Base-by-base conservation (phyloP, 352 stramenopile genomes). In the Pythium chondricola region DNA sequence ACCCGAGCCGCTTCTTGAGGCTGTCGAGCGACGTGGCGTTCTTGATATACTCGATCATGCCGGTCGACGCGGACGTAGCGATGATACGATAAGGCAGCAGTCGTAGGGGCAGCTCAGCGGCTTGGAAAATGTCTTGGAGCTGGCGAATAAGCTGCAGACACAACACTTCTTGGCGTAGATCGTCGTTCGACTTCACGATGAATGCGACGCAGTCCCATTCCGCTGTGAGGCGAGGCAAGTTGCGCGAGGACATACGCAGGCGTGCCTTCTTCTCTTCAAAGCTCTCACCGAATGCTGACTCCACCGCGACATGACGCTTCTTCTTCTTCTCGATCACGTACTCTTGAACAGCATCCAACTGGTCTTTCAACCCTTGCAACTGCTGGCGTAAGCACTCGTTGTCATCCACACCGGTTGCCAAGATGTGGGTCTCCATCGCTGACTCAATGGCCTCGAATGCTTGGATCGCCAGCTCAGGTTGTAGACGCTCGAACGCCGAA, bases 121-220 rank as follows among this genome's bases (percentile, higher is more conserved):
- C 94, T 36, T 95, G 67, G 57, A 98, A 99, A 50, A 98, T 98
- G 62, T 98, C 92, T 41, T 96, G 76, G 26, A 97, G 93, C 32
- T 98, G 79, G 26, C 89, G 83, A 58, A 99, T 98, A 4, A 99
- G 76, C 56, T 99, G 93, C 63, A 98, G 85, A 37, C 95, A 96
- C 52, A 98, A 94, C 41, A 97, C 88, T 75, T 99, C 96, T 71
- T 99, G 97, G 18, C 96, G 78, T 38, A 99, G 65, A 61, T 99
- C 96, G 56, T 99, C 97, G 59, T 98, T 98, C 8, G 88, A 97
- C 65, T 99, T 99, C 6, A 99, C 91, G 67, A 99, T 98, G 38
- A 98, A 92, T 25, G 85, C 83, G 10, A 88, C 75, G 35, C 74
- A 86, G 39, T 89, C 72, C 81, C 81, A 93, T 33, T 67, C 60